Conservation (phyloP, 208 protist species). For the Plasmodiophora brassicae region DNA sequence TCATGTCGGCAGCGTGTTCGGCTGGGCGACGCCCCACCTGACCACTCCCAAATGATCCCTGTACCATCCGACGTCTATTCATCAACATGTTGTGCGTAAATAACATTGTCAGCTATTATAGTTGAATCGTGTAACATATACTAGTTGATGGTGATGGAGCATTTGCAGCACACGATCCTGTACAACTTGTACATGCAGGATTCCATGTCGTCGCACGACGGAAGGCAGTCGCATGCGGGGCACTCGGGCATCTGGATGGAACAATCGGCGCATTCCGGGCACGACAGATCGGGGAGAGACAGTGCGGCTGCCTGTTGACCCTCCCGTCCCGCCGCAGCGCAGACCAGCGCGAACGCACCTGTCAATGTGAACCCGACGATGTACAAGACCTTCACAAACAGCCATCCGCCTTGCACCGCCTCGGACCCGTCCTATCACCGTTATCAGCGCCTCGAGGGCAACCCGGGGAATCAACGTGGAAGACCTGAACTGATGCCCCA, state of each 20-base stretch:
- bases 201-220: neutral
- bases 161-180: neutral
- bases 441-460: neutral
- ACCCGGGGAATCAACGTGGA: neutral
- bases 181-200: neutral
- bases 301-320: too few relatives aligned
- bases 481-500: neutral
- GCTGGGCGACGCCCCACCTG: too few relatives aligned
- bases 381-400: conserved; percentile 22
- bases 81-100: too few relatives aligned
- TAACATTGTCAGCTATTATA: too few relatives aligned
- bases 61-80: too few relatives aligned
- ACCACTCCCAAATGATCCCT: too few relatives aligned
- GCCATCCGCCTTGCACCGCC: neutral
- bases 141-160: neutral
- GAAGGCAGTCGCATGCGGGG: neutral
- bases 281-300: neutral
- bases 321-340: neutral
- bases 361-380: neutral
- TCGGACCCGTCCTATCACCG: neutral
- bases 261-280: neutral
- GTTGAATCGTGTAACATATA: too few relatives aligned
- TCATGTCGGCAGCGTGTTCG: too few relatives aligned
- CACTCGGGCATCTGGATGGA: neutral
- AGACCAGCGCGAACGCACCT: neutral